Evolutionary conservation across 345 rosid genomes (phyloP), one percentile per base, ranked within the genome.

Genomic region (Murraya koenigii): DNA sequence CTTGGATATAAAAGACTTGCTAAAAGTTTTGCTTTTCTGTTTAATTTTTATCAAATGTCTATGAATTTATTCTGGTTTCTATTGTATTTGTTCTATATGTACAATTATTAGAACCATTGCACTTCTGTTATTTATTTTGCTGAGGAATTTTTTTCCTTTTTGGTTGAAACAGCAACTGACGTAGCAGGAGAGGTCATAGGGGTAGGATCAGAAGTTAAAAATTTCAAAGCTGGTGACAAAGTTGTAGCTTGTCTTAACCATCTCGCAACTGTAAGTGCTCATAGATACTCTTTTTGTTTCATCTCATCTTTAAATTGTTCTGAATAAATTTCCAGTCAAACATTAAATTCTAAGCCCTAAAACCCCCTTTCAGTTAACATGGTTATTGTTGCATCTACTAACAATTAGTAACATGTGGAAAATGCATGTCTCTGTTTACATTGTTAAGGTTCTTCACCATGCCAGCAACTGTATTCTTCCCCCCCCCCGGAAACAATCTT

Each of bases 221-320:
- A 87, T n/a, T 88, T 90, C 81, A 91, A 86, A 72, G 77, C 83
- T 4, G 97, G 98, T 60, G 97, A 94, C 80, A 91, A 88, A 91
- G 97, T 93, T 81, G 92, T 93, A 1, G 89, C 95, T 15, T 30
- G 80, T 65, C 89, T 93, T 47, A 80, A 79, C 78, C 78, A 35
- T 64, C 0, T 44, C 2, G 97, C 91, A 86, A 85, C 84, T 1
- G 97, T 94, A 86, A 85, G 86, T 78, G 61, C 67, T 63, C 38
- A 63, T 64, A 47, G 41, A 22, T 76, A 13, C 65, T 35, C 61
- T 60, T 7, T 66, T 26, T 11, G 22, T 64, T 59, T 66, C 44
- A 5, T 75, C 15, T 28, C 38, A 6, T 25, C 59, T 77, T 67
- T 19, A 54, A 36, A 55, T 55, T 23, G 56, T 38, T 15, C 65